Percentiles rank a stretch among this genome's conserved stretches.
Conservation (phyloP, 2,329 filamentous ascomycete species). For the Ciborinia camelliae region DNA sequence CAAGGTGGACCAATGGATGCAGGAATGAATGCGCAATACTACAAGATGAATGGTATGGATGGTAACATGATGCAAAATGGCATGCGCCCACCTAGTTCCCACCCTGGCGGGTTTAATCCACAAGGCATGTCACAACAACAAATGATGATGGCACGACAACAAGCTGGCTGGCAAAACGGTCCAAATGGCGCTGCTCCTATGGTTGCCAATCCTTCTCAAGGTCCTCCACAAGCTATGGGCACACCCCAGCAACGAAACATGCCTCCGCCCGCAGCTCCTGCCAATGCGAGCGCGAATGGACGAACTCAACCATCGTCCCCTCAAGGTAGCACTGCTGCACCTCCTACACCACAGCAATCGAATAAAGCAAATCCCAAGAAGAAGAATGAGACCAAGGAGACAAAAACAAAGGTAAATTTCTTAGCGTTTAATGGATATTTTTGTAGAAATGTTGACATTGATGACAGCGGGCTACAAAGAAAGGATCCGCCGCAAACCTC, state of each 20-base stretch:
- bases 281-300: constrained; percentile 49
- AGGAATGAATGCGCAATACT: constrained; percentile 56
- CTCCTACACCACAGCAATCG: constrained; percentile 70
- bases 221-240: constrained; percentile 43
- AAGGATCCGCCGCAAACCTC: constrained; percentile 58
- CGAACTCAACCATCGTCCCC: constrained; percentile 60
- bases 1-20: constrained; percentile 56
- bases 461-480: constrained; percentile 46
- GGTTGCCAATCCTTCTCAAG: constrained; percentile 46
- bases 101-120: constrained; percentile 56
- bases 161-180: constrained; percentile 35
- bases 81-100: constrained; percentile 67
- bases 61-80: constrained; percentile 60
- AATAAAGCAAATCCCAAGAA: constrained; percentile 76
- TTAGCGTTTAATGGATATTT: constrained; percentile 36
- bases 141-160: constrained; percentile 54
- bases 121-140: constrained; percentile 51
- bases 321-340: constrained; percentile 60
- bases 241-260: constrained; percentile 71
- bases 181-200: constrained; percentile 40
- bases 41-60: constrained; percentile 52
- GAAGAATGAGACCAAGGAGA: constrained; percentile 82
- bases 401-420: constrained; percentile 62
- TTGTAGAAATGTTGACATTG: constrained; percentile 39
- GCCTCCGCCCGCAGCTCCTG: constrained; percentile 63